Evolutionary conservation across 164 flowering plant species (phyloP), one percentile per base, ranked within the genome.

Genomic region (Stephania japonica): DNA sequence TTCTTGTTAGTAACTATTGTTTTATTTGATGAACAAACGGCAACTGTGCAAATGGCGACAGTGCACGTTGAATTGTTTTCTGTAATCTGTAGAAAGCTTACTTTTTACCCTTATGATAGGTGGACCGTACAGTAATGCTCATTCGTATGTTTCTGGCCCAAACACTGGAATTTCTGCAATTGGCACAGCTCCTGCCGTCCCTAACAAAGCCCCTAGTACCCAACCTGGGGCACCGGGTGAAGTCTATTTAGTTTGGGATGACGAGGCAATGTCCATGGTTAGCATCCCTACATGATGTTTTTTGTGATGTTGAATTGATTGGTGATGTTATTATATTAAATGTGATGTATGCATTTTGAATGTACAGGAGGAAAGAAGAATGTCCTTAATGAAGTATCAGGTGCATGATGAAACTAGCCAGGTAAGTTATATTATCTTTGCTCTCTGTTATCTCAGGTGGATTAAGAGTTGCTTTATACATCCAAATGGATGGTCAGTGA

Each of bases 371-470:
- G 99, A 96, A 80, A 88, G 98, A 87, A 89, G 99, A 87, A 85
- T 93, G 93, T 88, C 97, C 71, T 80, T 90, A 75, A 42, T 81
- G 71, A 92, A 92, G 89, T 89, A 93, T 87, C 97, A 96, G 97
- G 97, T 93, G 91, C 97, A 96, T 91, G 99, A 96, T 85, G 99
- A 96, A 84, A 89, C 92, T 83, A 91, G 94, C 96, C 98, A 96
- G 99, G 99, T 96, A 93, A 93, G 99, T 96, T 70, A 66, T 81
- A 44, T 85, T 81, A 78, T 80, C 82, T 75, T 75, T 78, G 68
- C 69, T 72, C n/a, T 32, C 44, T 72, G 43, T 59, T 73, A 63
- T 70, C 73, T 71, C 72, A n/a, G 64, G 75, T 75, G 85, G 80
- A 76, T 75, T 42, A 73, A 82, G 72, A 75, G 80, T 74, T 80